Evolutionary conservation across 2,329 filamentous ascomycete genomes (phyloP), one percentile per base, ranked within the genome.

Genomic region (Polytolypa hystricis): DNA sequence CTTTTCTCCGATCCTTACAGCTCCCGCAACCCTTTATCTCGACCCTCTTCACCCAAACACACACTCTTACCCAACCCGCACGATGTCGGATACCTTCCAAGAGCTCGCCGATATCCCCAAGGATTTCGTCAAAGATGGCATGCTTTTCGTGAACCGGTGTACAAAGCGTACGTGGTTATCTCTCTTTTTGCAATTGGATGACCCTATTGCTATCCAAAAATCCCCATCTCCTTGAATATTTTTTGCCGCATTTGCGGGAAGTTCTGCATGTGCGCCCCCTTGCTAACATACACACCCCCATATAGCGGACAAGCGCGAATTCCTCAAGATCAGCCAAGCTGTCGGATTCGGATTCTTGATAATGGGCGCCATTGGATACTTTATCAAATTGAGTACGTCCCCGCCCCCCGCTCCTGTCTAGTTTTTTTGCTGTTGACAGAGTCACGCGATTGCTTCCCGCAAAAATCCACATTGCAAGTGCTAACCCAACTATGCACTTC

Each of bases 251-350:
- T n/a, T n/a, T n/a, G n/a, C n/a, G n/a, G n/a, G 23, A n/a, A 8
- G 23, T 28, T 17, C 4, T 33, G 25, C 35, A 25, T 33, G 30
- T n/a, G 21, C 50, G 45, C 53, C 25, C n/a, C n/a, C 6, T n/a
- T 10, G 7, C 4, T 19, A 9, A n/a, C 21, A 25, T 25, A n/a
- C n/a, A 7, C n/a, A 25, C n/a, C n/a, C 58, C 57, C 49, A 52
- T 25, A 33, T 46, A 74, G 70, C 71, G 52, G 71, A 74, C 56
- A 67, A 67, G 55, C 64, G 70, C 48, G 71, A 75, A 55, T 74
- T 75, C 54, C 64, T 74, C 50, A 74, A 74, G 56, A 74, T 75
- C 54, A 70, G 66, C 46, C 71, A 75, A 58, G 71, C 70, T 36
- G 71, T 74, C 35, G 71, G 70, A 46, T 70, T 73, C 53, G 71